Evolutionary conservation across 768 basidiomycete genomes (phyloP), one percentile per base, ranked within the genome.

Genomic region (Dioszegia crocea): DNA sequence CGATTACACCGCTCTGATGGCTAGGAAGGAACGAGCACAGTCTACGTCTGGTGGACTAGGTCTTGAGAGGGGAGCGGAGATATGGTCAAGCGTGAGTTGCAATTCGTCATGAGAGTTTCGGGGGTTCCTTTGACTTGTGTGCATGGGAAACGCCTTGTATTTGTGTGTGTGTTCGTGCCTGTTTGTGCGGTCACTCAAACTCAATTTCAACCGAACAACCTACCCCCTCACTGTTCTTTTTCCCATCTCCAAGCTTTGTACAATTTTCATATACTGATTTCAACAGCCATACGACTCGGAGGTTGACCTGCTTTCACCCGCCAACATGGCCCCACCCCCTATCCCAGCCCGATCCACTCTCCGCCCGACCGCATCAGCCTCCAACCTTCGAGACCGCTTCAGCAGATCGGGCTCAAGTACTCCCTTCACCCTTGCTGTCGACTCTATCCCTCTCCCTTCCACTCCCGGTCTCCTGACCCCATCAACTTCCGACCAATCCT

Each of bases 71-170:
- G 51, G 51, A 16, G 19, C 36, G 33, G 51, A 53, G 51, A 39
- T 53, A 4, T 53, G 51, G 51, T 53, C 51, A 27, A 53, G 51
- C 24, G 51, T 53, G 26, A 53, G 51, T 53, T 48, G 5, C 9
- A 6, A 33, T 10, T 6, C 12, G 14, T 47, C 45, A 6, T 29
- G 9, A 23, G 10, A 4, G 26, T 30, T 17, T 3, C 23, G 19
- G 51, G 26, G 21, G 10, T 4, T 53, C 51, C 51, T 53, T 53
- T 53, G 49, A 38, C 38, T 27, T 39, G 19, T 53, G 38, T 39
- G 51, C 26, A 48, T 10, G 26, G 47, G 29, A 17, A 30, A 24
- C 26, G 47, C 27, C 11, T 8, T 16, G 47, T 17, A 4, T 47
- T 6, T 48, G 47, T 48, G 47, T 48, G 27, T 48, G 9, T 27